Conservation (phyloP, 768 basidiomycete species). For the Mycena maculata region DNA sequence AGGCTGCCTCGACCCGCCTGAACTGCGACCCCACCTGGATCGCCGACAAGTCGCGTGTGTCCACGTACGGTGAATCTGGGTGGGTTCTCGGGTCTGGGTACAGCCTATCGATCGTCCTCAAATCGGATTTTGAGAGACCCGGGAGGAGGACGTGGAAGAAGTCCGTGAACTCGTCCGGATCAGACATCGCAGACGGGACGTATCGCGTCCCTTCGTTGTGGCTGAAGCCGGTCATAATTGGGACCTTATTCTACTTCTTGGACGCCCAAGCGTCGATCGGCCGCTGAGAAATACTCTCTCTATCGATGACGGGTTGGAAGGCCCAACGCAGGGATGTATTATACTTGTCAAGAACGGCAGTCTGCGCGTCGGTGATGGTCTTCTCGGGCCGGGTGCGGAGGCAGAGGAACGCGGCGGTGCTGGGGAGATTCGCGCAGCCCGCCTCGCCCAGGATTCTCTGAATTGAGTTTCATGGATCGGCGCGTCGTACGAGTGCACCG, state of each 20-base stretch:
- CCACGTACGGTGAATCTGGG: slow-evolving; percentile 14
- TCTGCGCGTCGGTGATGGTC: not conserved
- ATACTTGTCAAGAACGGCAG: not conserved
- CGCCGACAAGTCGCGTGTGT: not conserved
- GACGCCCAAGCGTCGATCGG: slow-evolving; percentile 10
- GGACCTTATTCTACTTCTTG: slow-evolving; percentile 1
- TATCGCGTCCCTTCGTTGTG: slow-evolving; percentile 6
- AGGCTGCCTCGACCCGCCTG: slow-evolving; percentile 10
- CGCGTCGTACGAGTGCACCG: slow-evolving; percentile 10
- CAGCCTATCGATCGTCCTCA: not conserved
- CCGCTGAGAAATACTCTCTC: not conserved
- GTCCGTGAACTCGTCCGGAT: slow-evolving; percentile 8
- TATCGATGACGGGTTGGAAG: slow-evolving; percentile 11
- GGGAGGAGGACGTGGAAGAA: slow-evolving; percentile 6
- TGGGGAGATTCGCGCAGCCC: not conserved
- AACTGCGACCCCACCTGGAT: slow-evolving; percentile 11
- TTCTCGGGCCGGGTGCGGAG: slow-evolving; percentile 2
- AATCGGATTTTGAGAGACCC: not conserved
- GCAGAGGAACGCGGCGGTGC: slow-evolving; percentile 5
- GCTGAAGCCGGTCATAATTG: slow-evolving; percentile 16
- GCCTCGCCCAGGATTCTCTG: not conserved
- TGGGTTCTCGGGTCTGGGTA: slow-evolving; percentile 13
- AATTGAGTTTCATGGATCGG: slow-evolving; percentile 4
- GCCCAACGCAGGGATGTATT: slow-evolving; percentile 9
- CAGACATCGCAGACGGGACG: not conserved